Percentiles rank a stretch among this genome's conserved stretches.
phyloP scores from a whole-genome alignment of 176 grass and related monocot genomes.

The Oryza glumipatula region DNA sequence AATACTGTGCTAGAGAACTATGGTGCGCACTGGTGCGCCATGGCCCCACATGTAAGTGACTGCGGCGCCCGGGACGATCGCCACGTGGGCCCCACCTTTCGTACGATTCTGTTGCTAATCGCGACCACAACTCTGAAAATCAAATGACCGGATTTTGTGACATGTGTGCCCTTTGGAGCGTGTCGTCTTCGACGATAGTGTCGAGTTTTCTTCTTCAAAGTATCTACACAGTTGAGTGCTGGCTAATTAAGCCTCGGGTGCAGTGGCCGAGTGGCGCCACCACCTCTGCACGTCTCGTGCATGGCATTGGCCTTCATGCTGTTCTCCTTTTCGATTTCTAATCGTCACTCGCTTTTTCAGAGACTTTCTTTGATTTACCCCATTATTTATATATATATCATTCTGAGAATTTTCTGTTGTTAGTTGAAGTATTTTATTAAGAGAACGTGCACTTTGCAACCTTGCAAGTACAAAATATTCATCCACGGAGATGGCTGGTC shows the following conservation, averaged over 20 bases:
- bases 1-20: too few species aligned
- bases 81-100: background rate
- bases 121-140: background rate
- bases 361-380: background rate
- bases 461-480: background rate
- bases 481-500: background rate
- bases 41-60: background rate
- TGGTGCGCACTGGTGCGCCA: background rate
- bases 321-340: background rate
- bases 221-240: background rate
- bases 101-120: background rate
- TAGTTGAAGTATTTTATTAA: background rate
- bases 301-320: background rate
- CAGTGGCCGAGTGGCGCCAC: background rate
- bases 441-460: background rate
- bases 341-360: background rate
- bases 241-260: background rate
- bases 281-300: constrained; percentile 1
- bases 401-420: background rate
- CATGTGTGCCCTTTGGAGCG: background rate
- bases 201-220: background rate
- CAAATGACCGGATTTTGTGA: background rate
- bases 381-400: background rate
- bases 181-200: background rate
- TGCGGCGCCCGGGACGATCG: background rate